phyloP scores from a whole-genome alignment of 2,329 filamentous ascomycete genomes.

The Xylariaceae sp. region DNA sequence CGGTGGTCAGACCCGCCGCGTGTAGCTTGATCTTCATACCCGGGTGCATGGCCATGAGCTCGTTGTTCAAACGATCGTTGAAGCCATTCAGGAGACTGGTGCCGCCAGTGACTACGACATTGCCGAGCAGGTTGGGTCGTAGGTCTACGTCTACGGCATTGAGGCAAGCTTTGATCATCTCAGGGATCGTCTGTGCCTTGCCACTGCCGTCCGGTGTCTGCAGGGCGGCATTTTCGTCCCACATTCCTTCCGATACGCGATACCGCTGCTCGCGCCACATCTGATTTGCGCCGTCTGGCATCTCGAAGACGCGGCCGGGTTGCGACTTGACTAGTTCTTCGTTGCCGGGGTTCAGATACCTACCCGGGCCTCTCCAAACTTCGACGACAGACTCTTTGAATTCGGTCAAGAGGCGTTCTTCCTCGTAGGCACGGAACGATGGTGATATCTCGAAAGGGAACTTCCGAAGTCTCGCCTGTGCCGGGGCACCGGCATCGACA shows the following conservation, averaged over 20 bases:
- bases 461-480: conserved; percentile 75
- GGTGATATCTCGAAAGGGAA: conserved; percentile 67
- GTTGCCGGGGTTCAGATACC: conserved; percentile 69
- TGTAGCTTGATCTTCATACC: conserved; percentile 87
- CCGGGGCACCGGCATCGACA: conserved; percentile 83
- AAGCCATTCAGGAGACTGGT: conserved; percentile 88
- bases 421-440: conserved; percentile 82
- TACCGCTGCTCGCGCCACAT: conserved; percentile 91
- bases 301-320: conserved; percentile 89
- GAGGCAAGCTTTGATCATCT: conserved; percentile 79
- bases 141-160: conserved; percentile 87
- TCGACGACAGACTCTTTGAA: conserved; percentile 99
- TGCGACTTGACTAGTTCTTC: conserved; percentile 75
- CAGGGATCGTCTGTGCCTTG: conserved; percentile 78
- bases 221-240: conserved; percentile 81
- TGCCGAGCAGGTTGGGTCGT: conserved; percentile 79
- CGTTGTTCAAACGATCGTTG: conserved; percentile 85
- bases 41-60: conserved; percentile 82
- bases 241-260: conserved; percentile 85
- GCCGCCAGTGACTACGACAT: conserved; percentile 92
- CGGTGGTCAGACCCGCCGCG: conserved; percentile 82
- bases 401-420: conserved; percentile 90
- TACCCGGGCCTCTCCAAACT: conserved; percentile 83
- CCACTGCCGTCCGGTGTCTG: conserved; percentile 47
- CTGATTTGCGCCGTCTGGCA: conserved; percentile 96